Conservation (phyloP, 2,329 filamentous ascomycete genomes). For the Trichoderma simmonsii region DNA sequence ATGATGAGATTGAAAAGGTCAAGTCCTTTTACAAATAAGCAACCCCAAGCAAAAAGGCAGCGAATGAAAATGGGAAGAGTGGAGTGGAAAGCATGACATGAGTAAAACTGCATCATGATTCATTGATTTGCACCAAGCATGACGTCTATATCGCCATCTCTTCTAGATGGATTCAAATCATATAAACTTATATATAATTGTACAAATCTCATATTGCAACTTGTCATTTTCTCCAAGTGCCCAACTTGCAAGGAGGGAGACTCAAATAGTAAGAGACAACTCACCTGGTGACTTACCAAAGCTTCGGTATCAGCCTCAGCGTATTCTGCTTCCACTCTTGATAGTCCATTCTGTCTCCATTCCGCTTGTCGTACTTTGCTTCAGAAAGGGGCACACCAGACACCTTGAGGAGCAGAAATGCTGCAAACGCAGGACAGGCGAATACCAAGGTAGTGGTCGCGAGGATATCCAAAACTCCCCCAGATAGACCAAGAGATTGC, state of each 20-base stretch:
- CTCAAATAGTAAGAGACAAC: neutral
- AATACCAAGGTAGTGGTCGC: slow-evolving; percentile 41
- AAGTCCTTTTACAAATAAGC: slow-evolving; percentile 66
- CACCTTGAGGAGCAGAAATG: slow-evolving; percentile 61
- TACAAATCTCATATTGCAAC: neutral
- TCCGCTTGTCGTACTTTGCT: slow-evolving; percentile 64
- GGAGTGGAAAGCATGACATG: neutral
- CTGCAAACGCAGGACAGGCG: slow-evolving; percentile 62
- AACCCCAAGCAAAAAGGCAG: neutral
- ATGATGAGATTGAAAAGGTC: slow-evolving; percentile 93
- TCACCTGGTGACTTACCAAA: slow-evolving; percentile 35
- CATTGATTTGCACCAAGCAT: neutral
- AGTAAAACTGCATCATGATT: neutral
- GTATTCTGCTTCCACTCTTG: slow-evolving; percentile 66
- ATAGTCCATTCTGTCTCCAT: slow-evolving; percentile 62
- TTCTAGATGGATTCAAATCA: neutral
- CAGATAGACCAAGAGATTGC: slow-evolving; percentile 54
- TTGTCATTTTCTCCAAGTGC: neutral
- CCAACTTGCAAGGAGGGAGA: no score
- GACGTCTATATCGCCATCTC: neutral
- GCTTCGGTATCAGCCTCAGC: slow-evolving; percentile 61
- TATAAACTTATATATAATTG: neutral
- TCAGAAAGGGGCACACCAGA: slow-evolving; percentile 64
- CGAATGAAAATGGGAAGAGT: no score
- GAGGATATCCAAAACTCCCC: slow-evolving; percentile 32